Base-by-base conservation (phyloP, 2,329 filamentous ascomycete genomes). In the Paraphaeosphaeria minitans region DNA sequence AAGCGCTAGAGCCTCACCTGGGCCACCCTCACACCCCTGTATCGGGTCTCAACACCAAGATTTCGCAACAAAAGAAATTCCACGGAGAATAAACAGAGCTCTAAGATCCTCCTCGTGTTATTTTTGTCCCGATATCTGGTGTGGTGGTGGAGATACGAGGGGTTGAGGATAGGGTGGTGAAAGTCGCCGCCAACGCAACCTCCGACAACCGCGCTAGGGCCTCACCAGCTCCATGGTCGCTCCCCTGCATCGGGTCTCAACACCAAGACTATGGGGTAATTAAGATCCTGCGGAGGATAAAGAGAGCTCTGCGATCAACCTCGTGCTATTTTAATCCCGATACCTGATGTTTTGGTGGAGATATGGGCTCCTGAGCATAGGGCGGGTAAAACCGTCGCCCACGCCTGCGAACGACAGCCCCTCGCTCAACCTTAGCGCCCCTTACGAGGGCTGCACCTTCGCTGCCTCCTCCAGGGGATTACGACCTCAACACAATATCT, bases 331-430 rank as follows among this genome's bases (percentile, higher is more conserved):
- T 42, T 21, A 8, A 21, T 14, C 22, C 12, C 24, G 16, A 33
- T 31, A 53, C 29, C 37, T 31, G 24, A 16, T 43, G 50, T 43
- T 53, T 14, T 42, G 22, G 50, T 21, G 50, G 50, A 53, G 50
- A 53, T 43, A 31, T 33, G 24, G n/a, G 13, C 22, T 14, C 24
- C 10, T 13, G 22, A 3, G 37, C 22, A 4, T 53, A 27, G 7
- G 19, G 37, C 13, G 14, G 49, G 42, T 37, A 53, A 31, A 31
- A 14, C 16, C 14, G 3, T 37, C 50, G 35, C 35, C 37, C 10
- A 39, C 48, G 48, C 24, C 48, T 14, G 10, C 48, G 19, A 50
- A 39, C 48, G 8, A 37, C 31, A 41, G 16, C 50, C 35, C 50
- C 37, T 33, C 22, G 35, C 16, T 13, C 50, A 31, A 21, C 22